Percentiles rank a stretch among this genome's conserved stretches.
Evolutionary conservation across 176 grass and related monocot species (phyloP).

Genomic region (Hyparrhenia diplandra): DNA sequence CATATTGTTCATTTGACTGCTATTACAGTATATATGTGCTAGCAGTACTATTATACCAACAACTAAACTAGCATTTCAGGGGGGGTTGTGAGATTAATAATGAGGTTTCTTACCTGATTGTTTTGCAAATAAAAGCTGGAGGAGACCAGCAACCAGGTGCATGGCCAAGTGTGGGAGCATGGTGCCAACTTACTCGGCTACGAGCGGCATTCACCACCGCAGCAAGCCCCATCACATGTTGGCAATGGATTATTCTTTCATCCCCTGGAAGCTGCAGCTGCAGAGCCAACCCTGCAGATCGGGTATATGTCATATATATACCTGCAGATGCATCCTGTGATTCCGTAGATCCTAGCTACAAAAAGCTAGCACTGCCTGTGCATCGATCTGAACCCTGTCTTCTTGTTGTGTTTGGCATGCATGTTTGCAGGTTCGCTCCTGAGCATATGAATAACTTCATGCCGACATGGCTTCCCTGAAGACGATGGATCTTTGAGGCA

Average conservation of each 20-base stretch:
- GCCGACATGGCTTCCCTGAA: conserved; percentile 78
- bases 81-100: background rate
- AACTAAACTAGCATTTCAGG: background rate
- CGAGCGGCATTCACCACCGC: conserved; percentile 48
- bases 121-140: conserved; percentile 60
- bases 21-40: too few species aligned
- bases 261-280: conserved; percentile 40
- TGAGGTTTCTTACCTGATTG: background rate
- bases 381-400: background rate
- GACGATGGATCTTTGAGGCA: background rate
- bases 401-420: background rate
- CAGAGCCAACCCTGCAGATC: conserved; percentile 80
- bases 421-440: conserved; percentile 48
- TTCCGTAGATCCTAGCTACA: background rate
- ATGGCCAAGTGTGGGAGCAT: conserved; percentile 73
- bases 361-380: background rate
- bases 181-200: conserved; percentile 55
- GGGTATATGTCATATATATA: conserved; percentile 52
- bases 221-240: conserved; percentile 39
- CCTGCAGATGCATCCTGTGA: background rate
- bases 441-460: conserved; percentile 85
- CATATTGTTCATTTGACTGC: too few species aligned
- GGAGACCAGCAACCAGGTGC: conserved; percentile 59
- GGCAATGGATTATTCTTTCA: conserved; percentile 88
- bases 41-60: too few species aligned